Evolutionary conservation across 192 early-diverging fungal species (phyloP).

Genomic region (Coemansia umbellata): DNA sequence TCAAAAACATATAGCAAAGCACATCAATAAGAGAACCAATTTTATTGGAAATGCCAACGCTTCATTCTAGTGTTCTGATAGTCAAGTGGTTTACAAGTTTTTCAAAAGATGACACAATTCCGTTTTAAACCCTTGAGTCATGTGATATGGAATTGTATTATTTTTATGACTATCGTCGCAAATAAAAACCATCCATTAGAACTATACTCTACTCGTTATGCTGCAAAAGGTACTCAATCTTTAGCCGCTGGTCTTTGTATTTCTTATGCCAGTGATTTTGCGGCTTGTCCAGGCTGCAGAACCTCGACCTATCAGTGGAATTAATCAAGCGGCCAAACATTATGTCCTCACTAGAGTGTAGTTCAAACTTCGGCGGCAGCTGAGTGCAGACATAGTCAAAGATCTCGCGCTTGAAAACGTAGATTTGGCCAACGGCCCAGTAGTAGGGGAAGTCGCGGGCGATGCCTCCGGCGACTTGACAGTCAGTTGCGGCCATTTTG

Average conservation of each 20-base stretch:
- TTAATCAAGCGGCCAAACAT: background rate
- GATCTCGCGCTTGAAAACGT: background rate
- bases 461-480: background rate
- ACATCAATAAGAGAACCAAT: too few relatives aligned
- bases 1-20: too few relatives aligned
- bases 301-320: background rate
- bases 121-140: too few relatives aligned
- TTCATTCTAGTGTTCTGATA: too few relatives aligned
- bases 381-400: background rate
- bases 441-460: background rate
- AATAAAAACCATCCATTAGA: background rate
- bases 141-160: too few relatives aligned
- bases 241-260: background rate
- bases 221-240: background rate
- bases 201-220: constrained; percentile 3
- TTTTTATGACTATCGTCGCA: too few relatives aligned
- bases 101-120: too few relatives aligned
- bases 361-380: background rate
- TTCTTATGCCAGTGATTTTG: constrained; percentile 1
- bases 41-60: too few relatives aligned
- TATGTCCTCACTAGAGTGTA: background rate
- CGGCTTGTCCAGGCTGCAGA: background rate
- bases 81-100: too few relatives aligned
- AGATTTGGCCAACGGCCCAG: background rate
- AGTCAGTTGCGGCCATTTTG: background rate